Base-by-base conservation (phyloP, 441 rosid genomes). In the Dalechampia spathulata region DNA sequence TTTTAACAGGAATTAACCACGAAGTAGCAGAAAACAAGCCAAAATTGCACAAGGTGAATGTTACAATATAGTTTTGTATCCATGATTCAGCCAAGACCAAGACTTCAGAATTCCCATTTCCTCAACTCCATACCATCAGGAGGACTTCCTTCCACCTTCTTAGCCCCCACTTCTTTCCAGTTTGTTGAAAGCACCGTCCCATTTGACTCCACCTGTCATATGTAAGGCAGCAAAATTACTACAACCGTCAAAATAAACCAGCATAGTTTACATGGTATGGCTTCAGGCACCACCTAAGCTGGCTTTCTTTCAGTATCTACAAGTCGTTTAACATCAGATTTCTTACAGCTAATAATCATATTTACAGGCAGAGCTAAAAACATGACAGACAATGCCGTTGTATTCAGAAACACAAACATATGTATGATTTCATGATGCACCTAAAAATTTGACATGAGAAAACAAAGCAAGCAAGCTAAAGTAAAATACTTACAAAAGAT, bases 101-200 rank as follows among this genome's bases (percentile, higher is more conserved):
- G 34, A 58, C 20, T 34, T 71, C 62, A 85, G 54, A 62, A 64
- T 72, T 83, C 82, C 94, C 94, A 88, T 68, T 80, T 88, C 83
- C 63, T 85, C 69, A 83, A 60, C 79, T 88, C 85, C 94, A 88
- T 85, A n/a, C 96, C 96, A 43, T 81, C 86, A 8, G 94, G 96
- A 41, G 96, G 73, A 58, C 94, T 80, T 57, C 91, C 83, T 64
- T 85, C 91, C 12, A 88, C 84, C 75, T 74, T 83, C 86, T 85
- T 88, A 6, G 69, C 13, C 9, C 96, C 91, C 36, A 88, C 94
- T 57, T 85, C 96, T 68, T 83, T 83, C 94, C 94, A 88, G 74
- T 88, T 78, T 14, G 94, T 85, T 1, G 94, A 83, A 54, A 88
- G 75, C 38, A 81, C 91, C 0, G 94, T 88, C 53, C 90, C 91